Percentiles rank a stretch among this genome's conserved stretches.
Conservation (phyloP, 352 stramenopile genomes). For the Ophiocytium majus region DNA sequence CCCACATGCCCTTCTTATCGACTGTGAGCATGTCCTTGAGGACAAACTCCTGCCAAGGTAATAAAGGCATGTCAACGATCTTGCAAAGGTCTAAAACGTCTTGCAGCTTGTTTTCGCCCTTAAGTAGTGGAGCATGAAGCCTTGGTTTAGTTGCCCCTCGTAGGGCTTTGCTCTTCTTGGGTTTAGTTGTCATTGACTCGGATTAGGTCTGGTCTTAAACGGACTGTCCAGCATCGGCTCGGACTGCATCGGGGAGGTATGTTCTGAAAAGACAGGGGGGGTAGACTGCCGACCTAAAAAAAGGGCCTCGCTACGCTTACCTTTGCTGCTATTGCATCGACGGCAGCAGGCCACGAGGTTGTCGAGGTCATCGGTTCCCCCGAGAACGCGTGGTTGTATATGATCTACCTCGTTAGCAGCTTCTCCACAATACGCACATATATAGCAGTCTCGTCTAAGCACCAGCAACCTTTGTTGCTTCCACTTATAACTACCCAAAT, state of each 20-base stretch:
- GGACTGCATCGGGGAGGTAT: conserved; percentile 7
- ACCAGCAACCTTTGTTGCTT: neutral
- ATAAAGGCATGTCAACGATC: neutral
- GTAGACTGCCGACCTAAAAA: conserved; percentile 15
- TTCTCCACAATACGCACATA: neutral
- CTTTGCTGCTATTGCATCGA: conserved; percentile 11
- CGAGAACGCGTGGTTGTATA: neutral
- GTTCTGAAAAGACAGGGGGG: too few species aligned
- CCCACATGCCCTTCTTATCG: neutral
- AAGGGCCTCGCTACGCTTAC: neutral
- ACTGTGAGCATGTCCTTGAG: neutral
- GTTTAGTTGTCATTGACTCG: neutral
- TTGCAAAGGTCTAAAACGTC: neutral
- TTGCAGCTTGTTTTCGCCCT: neutral
- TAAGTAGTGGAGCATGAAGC: neutral
- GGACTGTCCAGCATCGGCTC: neutral
- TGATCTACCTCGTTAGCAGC: neutral
- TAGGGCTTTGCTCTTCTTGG: neutral
- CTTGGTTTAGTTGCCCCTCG: conserved; percentile 11
- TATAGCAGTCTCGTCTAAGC: neutral
- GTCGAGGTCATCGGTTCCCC: neutral
- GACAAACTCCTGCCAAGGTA: neutral
- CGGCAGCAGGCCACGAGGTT: neutral
- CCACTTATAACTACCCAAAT: neutral
- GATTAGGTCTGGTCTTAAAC: neutral